phyloP scores from a whole-genome alignment of 306 rosid species.

The Oemleria cerasiformis region DNA sequence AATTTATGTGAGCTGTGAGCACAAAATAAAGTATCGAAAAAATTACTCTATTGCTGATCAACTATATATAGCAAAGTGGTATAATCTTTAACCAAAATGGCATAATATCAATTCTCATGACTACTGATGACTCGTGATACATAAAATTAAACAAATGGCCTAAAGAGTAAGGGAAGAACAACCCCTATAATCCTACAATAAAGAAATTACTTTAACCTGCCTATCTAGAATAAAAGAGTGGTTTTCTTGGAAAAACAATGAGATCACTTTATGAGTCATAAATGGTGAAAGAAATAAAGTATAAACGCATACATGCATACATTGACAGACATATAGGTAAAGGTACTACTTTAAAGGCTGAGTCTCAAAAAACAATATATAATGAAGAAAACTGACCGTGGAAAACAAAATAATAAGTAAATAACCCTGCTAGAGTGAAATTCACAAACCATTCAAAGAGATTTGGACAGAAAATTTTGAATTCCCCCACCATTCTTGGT shows the following conservation, averaged over 20 bases:
- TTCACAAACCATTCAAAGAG: conserved; percentile 14
- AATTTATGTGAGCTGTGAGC: not conserved
- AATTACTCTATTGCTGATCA: not conserved
- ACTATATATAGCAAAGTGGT: not conserved
- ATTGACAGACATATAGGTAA: not conserved
- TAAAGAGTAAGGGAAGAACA: not conserved
- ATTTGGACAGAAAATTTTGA: not conserved
- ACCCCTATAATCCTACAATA: not conserved
- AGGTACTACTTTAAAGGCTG: not conserved
- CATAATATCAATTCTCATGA: not conserved
- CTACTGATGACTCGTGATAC: not conserved
- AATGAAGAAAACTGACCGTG: not conserved
- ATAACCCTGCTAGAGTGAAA: not conserved
- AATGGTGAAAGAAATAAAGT: not conserved
- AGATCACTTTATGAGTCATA: not conserved
- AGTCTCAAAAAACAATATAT: conserved; percentile 11
- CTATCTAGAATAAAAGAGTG: not conserved
- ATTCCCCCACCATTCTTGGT: not conserved
- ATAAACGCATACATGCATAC: not conserved
- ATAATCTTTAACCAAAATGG: conserved; percentile 2
- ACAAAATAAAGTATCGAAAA: not conserved
- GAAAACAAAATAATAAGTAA: not conserved
- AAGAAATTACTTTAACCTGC: not conserved
- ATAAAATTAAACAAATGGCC: not conserved
- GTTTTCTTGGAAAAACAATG: not conserved